phyloP scores from a whole-genome alignment of 2,329 filamentous ascomycete genomes.

The Penicillium janthinellum region DNA sequence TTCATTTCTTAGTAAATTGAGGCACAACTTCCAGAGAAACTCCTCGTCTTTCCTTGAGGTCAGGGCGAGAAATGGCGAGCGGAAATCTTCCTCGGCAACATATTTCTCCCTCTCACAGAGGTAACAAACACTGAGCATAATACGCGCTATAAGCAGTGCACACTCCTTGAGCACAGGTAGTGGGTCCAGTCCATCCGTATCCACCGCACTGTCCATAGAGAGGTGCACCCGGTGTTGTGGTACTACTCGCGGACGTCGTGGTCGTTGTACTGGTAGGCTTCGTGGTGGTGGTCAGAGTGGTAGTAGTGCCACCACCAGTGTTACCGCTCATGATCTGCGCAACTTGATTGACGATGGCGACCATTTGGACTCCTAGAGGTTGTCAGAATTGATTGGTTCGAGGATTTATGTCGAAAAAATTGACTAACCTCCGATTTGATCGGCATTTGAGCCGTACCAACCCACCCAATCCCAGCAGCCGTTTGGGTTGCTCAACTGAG shows the following conservation, averaged over 20 bases:
- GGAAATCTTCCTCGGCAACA: background rate
- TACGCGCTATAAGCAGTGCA: conserved; percentile 1
- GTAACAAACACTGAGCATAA: background rate
- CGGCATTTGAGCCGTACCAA: conserved; percentile 18
- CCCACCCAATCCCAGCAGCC: conserved; percentile 21
- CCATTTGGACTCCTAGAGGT: conserved; percentile 18
- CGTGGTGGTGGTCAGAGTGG: background rate
- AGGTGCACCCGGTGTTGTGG: background rate
- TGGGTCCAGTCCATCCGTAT: conserved; percentile 4
- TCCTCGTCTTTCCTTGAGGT: no score
- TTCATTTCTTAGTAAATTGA: no score
- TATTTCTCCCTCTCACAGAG: background rate
- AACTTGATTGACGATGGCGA: conserved; percentile 19
- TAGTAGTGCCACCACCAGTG: background rate
- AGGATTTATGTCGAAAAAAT: background rate
- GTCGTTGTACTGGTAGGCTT: background rate
- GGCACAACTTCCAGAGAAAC: no score
- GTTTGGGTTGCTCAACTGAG: conserved; percentile 14
- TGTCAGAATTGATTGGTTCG: background rate
- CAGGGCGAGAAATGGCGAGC: background rate
- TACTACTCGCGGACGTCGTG: background rate
- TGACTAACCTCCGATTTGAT: conserved; percentile 14
- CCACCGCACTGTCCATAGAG: conserved; percentile 3
- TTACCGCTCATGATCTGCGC: conserved; percentile 17
- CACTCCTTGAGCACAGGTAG: conserved; percentile 1